These are phyloP conservation scores for Hypocrella siamensis DNA, from an alignment of 2,329 filamentous ascomycete species.

Conservation along the genomic window DNA sequence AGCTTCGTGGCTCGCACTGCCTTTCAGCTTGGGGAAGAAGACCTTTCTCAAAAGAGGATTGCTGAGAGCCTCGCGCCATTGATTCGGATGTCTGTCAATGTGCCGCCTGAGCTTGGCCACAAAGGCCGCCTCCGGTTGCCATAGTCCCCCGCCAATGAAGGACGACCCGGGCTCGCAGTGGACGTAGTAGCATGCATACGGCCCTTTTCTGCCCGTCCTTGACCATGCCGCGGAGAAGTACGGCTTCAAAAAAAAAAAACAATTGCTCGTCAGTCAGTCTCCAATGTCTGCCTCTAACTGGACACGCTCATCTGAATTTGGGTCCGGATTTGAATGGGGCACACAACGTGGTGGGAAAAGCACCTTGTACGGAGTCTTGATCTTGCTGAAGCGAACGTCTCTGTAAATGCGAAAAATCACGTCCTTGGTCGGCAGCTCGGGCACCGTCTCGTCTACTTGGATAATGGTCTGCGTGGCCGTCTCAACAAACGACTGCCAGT, in stretches of 20 bases:
- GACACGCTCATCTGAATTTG: too few relatives aligned
- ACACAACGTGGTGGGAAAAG: too few relatives aligned
- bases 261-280: background rate
- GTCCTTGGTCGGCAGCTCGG: constrained; percentile 75
- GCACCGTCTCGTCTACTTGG: constrained; percentile 64
- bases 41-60: constrained; percentile 42
- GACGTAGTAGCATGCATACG: constrained; percentile 79
- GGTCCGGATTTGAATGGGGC: too few relatives aligned
- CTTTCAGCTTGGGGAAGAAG: constrained; percentile 38
- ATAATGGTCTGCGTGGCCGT: constrained; percentile 53
- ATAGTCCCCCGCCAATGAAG: constrained; percentile 70
- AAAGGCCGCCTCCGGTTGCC: constrained; percentile 57
- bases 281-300: background rate
- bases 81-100: constrained; percentile 57
- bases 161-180: constrained; percentile 59
- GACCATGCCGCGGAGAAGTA: constrained; percentile 80
- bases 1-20: constrained; percentile 25
- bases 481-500: constrained; percentile 70
- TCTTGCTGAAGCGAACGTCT: constrained; percentile 70
- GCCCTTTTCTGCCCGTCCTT: constrained; percentile 72
- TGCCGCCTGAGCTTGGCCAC: constrained; percentile 53
- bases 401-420: constrained; percentile 78
- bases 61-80: constrained; percentile 52
- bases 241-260: constrained; percentile 29
- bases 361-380: constrained; percentile 76